Evolutionary conservation across 2,329 filamentous ascomycete species (phyloP), one percentile per base, ranked within the genome.

Genomic region (Elsinoe necatrix): DNA sequence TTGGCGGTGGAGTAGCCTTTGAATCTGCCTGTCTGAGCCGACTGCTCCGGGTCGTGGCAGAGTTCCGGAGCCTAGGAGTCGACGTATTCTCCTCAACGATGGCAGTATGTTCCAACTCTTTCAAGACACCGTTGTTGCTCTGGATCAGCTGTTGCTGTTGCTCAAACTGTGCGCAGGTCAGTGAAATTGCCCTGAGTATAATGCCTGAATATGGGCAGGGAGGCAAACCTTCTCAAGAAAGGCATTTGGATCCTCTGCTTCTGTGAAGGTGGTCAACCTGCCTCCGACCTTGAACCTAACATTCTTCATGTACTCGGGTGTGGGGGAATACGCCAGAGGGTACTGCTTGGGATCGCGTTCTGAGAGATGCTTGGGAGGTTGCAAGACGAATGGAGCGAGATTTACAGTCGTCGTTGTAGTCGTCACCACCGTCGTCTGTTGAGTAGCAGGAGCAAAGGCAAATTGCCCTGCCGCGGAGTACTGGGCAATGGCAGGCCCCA

Each of bases 321-420:
- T 95, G 1, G 89, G 86, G 51, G 87, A 84, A 60, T 81, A 80
- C 35, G 92, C 92, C 27, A 98, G 77, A 37, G 93, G 93, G 69
- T 95, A 98, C 64, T 93, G 83, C 69, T 95, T 95, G 12, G 86
- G 79, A 70, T 97, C 90, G 58, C 95, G 81, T 55, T 84, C 80
- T 58, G 80, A 76, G 31, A 90, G 78, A 54, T 83, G 81, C 55
- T 82, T 81, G 21, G 89, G 86, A 58, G 87, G 81, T 62, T 83
- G 84, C 63, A 95, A 82, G 57, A 88, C 77, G 58, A 96, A 77
- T n/a, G 89, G 89, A 47, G 92, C 91, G 63, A 93, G 95, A 14
- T 77, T 71, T 72, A 89, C 78, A 70, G 84, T 89, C 1, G 91
- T 95, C 0, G 89, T 95, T 0, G 90, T 96, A 0, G 91, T 96